These are phyloP conservation scores for Cucurbita argyrosperma DNA, from an alignment of 306 rosid species.

Conservation along the genomic window DNA sequence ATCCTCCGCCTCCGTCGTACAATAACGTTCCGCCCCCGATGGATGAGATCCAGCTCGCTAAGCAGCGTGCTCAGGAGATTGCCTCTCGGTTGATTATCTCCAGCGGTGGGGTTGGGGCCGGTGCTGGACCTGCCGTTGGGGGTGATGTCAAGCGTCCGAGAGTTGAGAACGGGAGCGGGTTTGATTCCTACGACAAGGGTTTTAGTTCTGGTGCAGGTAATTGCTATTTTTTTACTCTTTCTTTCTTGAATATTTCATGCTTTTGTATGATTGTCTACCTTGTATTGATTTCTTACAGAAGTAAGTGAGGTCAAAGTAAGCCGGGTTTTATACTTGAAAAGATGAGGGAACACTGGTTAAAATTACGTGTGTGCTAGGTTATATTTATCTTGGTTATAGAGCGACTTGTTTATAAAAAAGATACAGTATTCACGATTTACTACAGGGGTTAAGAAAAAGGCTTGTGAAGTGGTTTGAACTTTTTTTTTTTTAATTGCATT, in stretches of 20 bases:
- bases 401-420: not conserved
- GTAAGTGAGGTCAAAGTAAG: not conserved
- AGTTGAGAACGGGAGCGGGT: constrained; percentile 64
- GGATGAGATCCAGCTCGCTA: constrained; percentile 67
- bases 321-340: not conserved
- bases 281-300: not conserved
- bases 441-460: no score
- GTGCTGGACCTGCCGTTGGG: constrained; percentile 3
- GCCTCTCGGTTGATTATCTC: constrained; percentile 60
- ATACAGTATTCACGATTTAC: not conserved
- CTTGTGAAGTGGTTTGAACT: not conserved
- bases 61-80: constrained; percentile 89
- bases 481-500: not conserved
- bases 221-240: not conserved
- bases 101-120: not conserved
- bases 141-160: constrained; percentile 65
- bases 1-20: constrained; percentile 28
- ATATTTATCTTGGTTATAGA: not conserved
- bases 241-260: not conserved
- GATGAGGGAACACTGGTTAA: not conserved
- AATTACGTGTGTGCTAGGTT: not conserved
- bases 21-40: constrained; percentile 56
- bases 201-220: constrained; percentile 23
- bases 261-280: not conserved
- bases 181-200: constrained; percentile 50